Conservation (phyloP, 129 eudicot genomes). For the Lactuca saligna region DNA sequence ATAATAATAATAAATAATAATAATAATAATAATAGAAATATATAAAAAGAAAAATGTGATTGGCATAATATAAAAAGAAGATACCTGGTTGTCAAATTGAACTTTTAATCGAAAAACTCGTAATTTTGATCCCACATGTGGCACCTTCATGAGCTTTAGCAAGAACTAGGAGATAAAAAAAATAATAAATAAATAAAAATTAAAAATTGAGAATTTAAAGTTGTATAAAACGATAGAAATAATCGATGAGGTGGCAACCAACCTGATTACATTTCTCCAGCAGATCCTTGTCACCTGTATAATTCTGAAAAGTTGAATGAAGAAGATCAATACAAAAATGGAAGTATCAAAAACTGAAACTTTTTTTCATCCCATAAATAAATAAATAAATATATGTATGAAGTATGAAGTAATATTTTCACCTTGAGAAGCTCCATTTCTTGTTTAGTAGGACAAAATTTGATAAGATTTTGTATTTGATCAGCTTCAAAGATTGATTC, state of each 20-base stretch:
- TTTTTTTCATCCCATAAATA: slow-evolving; percentile 27
- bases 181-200: slow-evolving; percentile 13
- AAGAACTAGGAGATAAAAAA: slow-evolving; percentile 58
- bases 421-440: slow-evolving; percentile 93
- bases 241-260: slow-evolving; percentile 16
- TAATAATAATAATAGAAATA: slow-evolving; percentile 8
- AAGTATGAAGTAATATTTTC: neutral
- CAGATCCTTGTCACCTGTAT: slow-evolving; percentile 68
- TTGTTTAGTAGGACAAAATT: slow-evolving; percentile 83
- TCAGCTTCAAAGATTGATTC: slow-evolving; percentile 80
- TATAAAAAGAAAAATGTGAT: neutral
- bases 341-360: too few species aligned
- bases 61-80: slow-evolving; percentile 5
- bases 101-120: slow-evolving; percentile 93
- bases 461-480: slow-evolving; percentile 84
- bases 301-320: slow-evolving; percentile 46
- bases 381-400: too few species aligned
- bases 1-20: slow-evolving; percentile 6
- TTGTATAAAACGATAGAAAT: neutral
- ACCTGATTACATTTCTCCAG: slow-evolving; percentile 92
- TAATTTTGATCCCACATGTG: slow-evolving; percentile 91
- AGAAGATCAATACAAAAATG: slow-evolving; percentile 16
- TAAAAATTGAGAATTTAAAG: slow-evolving; percentile 31
- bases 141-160: slow-evolving; percentile 96
- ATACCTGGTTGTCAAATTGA: slow-evolving; percentile 84